A percentile compares a stretch with the other conserved stretches of the same genome.
Evolutionary conservation across 768 basidiomycete species (phyloP).

Genomic region (Cystofilobasidium capitatum): DNA sequence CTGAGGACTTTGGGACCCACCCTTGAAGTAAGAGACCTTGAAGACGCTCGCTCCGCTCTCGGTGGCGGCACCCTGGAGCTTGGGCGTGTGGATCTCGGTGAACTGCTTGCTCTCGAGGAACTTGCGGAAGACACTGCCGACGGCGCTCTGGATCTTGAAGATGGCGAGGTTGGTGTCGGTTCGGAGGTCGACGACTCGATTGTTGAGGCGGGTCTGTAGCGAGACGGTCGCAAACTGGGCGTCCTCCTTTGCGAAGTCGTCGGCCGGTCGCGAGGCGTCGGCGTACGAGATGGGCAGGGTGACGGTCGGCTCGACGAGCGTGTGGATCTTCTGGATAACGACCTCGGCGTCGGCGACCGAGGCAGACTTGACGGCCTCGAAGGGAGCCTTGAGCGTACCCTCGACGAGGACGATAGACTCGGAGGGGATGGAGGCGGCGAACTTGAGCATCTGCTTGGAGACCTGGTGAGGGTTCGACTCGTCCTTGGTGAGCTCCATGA

Average conservation of each 20-base stretch:
- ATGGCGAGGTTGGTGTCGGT: conserved; percentile 93
- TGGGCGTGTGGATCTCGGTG: conserved; percentile 93
- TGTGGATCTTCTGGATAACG: conserved; percentile 70
- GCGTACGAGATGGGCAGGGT: conserved; percentile 84
- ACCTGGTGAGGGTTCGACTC: conserved; percentile 47
- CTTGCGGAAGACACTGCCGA: conserved; percentile 77
- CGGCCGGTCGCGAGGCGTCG: conserved; percentile 78
- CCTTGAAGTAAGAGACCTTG: conserved; percentile 96
- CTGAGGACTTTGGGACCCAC: conserved; percentile 43
- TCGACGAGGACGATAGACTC: conserved; percentile 90
- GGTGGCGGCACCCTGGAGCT: conserved; percentile 91
- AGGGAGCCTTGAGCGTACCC: conserved; percentile 66
- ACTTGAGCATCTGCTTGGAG: conserved; percentile 97
- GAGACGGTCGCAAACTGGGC: conserved; percentile 55
- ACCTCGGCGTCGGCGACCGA: conserved; percentile 80
- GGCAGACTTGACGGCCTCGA: conserved; percentile 82
- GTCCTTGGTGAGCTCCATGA: conserved; percentile 56
- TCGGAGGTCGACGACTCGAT: conserved; percentile 84
- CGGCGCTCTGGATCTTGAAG: conserved; percentile 81
- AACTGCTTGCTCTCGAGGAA: conserved; percentile 66
- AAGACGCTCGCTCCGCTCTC: conserved; percentile 96
- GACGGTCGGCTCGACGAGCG: conserved; percentile 65
- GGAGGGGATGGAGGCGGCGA: conserved; percentile 61
- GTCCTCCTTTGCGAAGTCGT: conserved; percentile 45
- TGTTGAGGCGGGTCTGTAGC: conserved; percentile 87